Base-by-base conservation (phyloP, 495 filamentous ascomycete genomes). In the Neurospora sp. region DNA sequence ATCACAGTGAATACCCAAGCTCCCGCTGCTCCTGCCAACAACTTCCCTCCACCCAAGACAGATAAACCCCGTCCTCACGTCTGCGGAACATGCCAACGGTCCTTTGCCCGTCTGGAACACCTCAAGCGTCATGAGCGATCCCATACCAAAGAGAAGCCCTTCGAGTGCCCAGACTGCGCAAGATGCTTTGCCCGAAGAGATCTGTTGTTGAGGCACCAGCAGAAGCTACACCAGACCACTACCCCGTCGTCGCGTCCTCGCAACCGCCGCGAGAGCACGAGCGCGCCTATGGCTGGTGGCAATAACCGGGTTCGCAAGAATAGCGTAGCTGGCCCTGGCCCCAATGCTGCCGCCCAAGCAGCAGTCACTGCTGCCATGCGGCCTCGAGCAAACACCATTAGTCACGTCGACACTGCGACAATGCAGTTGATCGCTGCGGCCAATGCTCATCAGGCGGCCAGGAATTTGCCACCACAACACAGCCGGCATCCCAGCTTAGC, bases 131-230 rank as follows among this genome's bases (percentile, higher is more conserved):
- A 99, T 83, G 96, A 99, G 86, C 91, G 96, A 59, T 98, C 96
- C 23, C 96, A 99, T 78, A 99, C 96, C 12, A 99, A 99, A 80
- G 96, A 99, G 81, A 99, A 99, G 85, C 96, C 96, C 3, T 99
- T 99, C 79, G 95, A 97, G 80, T 99, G 96, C 76, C 94, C 95
- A 35, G 94, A 98, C 81, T 99, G 96, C 80, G 87, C 93, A 27
- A 85, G 96, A 79, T 98, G 96, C 86, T 99, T 99, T 84, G 96
- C 96, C 39, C 89, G 96, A 41, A 89, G 96, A 73, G 96, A 99
- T 81, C 82, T 99, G 74, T 88, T 99, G 71, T 85, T 99, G 73
- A 89, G 96, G 38, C 96, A 99, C 83, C 96, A 99, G 85, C 96
- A 99, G 86, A 99, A 99, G 86, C 87, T 99, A 16, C 96, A 99